These are phyloP conservation scores for Penicillium canariense DNA, from an alignment of 495 filamentous ascomycete genomes.

Conservation along the genomic window DNA sequence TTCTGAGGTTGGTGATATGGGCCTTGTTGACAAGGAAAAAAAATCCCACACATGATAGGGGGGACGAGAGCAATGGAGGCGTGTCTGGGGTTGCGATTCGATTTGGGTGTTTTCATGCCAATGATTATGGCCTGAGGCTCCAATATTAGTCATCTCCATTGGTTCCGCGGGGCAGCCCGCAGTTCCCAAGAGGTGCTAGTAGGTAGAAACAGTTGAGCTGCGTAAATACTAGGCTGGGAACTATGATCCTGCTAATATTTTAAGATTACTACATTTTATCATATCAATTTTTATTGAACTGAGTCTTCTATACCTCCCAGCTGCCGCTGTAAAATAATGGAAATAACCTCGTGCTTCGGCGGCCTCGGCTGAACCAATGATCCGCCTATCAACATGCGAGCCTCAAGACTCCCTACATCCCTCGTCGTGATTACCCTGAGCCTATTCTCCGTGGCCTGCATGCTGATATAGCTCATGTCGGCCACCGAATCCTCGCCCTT, in stretches of 20 bases:
- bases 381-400: constrained; percentile 29
- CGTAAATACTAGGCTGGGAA: neutral
- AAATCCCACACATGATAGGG: constrained; percentile 63
- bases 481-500: constrained; percentile 27
- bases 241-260: neutral
- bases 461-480: constrained; percentile 43
- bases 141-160: constrained; percentile 17
- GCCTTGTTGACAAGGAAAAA: constrained; percentile 46
- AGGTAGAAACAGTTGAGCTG: neutral
- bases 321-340: neutral
- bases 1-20: constrained; percentile 37
- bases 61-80: neutral
- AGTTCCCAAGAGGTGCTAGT: neutral
- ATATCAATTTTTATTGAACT: neutral
- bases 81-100: constrained; percentile 5
- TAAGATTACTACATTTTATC: neutral
- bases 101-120: constrained; percentile 11
- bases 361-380: constrained; percentile 28
- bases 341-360: neutral
- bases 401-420: constrained; percentile 16
- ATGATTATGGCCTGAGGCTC: constrained; percentile 13
- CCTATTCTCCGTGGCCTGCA: constrained; percentile 55
- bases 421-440: constrained; percentile 9
- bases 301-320: no score
- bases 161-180: neutral